A percentile compares a stretch with the other conserved stretches of the same genome.
Evolutionary conservation across 2,329 filamentous ascomycete genomes (phyloP).

Genomic region (Venturia carpophila): DNA sequence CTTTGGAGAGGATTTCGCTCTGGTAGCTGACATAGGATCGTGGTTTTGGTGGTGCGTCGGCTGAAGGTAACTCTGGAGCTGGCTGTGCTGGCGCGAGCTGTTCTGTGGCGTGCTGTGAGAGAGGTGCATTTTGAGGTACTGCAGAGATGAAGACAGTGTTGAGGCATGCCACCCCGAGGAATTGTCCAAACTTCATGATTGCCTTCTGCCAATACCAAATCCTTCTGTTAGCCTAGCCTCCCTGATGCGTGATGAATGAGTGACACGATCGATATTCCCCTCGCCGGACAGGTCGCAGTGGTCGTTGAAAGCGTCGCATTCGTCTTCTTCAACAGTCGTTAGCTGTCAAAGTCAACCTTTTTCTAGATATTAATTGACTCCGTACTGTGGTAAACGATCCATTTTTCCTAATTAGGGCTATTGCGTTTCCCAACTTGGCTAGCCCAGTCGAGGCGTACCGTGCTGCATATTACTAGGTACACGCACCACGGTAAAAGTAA

Average conservation of each 20-base stretch:
- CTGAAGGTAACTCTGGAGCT: background rate
- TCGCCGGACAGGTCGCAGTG: background rate
- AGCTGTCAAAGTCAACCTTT: background rate
- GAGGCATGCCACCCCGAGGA: background rate
- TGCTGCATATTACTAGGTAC: background rate
- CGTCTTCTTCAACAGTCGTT: background rate
- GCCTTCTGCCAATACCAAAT: background rate
- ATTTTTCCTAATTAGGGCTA: constrained; percentile 5
- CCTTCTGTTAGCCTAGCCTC: background rate
- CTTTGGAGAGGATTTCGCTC: constrained; percentile 43
- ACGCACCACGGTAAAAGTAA: background rate
- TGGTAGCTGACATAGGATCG: background rate
- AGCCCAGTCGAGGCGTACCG: background rate
- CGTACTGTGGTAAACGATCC: background rate
- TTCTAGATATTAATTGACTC: background rate
- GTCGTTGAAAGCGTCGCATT: too few relatives aligned
- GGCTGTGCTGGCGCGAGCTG: background rate
- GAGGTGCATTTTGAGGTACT: background rate
- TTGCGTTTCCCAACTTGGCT: background rate
- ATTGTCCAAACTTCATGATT: background rate
- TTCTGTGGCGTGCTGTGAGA: background rate
- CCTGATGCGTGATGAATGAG: background rate
- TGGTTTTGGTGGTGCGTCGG: background rate
- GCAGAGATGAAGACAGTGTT: background rate
- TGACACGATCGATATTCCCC: background rate